A percentile compares a stretch with the other conserved stretches of the same genome.
Evolutionary conservation across 495 filamentous ascomycete genomes (phyloP).

Genomic region (Penicillium pulvis): DNA sequence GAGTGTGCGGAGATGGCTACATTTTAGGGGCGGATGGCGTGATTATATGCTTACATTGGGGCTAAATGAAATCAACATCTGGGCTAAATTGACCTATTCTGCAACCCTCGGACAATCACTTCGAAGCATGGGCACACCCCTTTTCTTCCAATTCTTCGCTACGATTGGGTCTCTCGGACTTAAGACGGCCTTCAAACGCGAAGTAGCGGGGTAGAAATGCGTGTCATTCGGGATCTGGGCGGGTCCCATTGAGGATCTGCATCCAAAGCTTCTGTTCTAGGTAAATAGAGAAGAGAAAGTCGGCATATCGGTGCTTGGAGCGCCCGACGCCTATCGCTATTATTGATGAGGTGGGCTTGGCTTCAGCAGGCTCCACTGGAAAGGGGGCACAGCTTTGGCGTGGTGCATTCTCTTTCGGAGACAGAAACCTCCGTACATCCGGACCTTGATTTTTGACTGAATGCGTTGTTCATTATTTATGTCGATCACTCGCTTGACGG

Average conservation of each 20-base stretch:
- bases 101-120: neutral
- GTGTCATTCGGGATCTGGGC: neutral
- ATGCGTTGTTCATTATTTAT: neutral
- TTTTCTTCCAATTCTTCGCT: neutral
- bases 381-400: neutral
- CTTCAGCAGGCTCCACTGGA: neutral
- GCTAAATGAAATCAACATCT: too few species aligned
- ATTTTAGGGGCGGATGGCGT: constrained; percentile 14
- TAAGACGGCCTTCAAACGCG: neutral
- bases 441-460: neutral
- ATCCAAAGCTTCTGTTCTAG: neutral
- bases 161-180: neutral
- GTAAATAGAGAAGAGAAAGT: neutral
- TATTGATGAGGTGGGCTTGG: neutral
- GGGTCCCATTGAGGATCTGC: neutral
- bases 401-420: too few species aligned
- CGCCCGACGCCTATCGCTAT: neutral
- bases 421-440: too few species aligned
- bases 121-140: neutral
- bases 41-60: constrained; percentile 1
- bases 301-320: neutral
- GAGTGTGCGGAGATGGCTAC: constrained; percentile 3
- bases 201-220: neutral
- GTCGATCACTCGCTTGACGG: neutral
- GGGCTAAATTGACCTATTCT: neutral